These are phyloP conservation scores for Syzygium jambos DNA, from an alignment of 345 rosid genomes.

Conservation along the genomic window DNA sequence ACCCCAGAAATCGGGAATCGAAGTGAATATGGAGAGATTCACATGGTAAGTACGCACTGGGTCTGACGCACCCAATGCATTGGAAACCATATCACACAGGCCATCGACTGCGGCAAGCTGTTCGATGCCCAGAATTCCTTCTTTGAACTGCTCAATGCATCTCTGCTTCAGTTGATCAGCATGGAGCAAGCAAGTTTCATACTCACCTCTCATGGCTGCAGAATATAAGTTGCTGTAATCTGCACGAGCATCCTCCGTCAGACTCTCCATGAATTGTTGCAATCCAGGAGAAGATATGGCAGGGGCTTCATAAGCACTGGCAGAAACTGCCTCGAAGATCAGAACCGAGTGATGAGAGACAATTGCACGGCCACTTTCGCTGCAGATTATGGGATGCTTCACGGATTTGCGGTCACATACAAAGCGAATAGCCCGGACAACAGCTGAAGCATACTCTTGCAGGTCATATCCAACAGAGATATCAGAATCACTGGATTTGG, in stretches of 20 bases:
- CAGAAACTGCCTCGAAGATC: conserved; percentile 73
- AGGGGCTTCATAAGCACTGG: conserved; percentile 11
- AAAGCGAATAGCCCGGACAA: conserved; percentile 49
- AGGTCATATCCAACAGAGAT: conserved; percentile 79
- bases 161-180: conserved; percentile 83
- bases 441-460: conserved; percentile 78
- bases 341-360: conserved; percentile 87
- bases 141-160: conserved; percentile 73
- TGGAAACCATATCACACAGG: conserved; percentile 59
- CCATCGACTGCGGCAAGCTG: conserved; percentile 83
- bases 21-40: conserved; percentile 84
- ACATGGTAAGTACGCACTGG: conserved; percentile 62
- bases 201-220: conserved; percentile 60
- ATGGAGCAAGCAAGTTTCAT: conserved; percentile 50
- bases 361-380: conserved; percentile 89
- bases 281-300: conserved; percentile 21
- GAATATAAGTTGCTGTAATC: conserved; percentile 41
- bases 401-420: conserved; percentile 67
- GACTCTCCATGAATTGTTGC: conserved; percentile 49
- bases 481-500: conserved; percentile 77
- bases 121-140: conserved; percentile 67
- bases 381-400: conserved; percentile 74
- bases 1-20: conserved; percentile 97
- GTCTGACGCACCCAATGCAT: conserved; percentile 44
- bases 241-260: conserved; percentile 55